Evolutionary conservation across 1,139 yeast species (phyloP).

Genomic region (Candida freyschussii): DNA sequence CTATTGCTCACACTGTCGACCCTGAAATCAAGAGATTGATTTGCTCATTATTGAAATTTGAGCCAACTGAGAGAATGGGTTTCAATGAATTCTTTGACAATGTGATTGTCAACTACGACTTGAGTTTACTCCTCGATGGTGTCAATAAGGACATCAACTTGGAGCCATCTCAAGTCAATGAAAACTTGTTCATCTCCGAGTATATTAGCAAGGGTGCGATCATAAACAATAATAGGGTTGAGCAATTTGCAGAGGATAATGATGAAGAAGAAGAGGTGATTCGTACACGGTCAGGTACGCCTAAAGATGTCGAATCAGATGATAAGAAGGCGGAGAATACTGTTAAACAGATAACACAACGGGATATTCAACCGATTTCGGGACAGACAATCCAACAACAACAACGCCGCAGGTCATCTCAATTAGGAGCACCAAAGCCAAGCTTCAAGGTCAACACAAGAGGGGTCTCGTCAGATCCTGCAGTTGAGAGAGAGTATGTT

Average conservation of each 20-base stretch:
- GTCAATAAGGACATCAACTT: conserved; percentile 34
- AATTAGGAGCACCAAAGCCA: conserved; percentile 1
- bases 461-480: conserved; percentile 39
- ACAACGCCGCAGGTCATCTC: conserved; percentile 8
- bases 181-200: conserved; percentile 78
- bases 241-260: conserved; percentile 17
- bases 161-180: conserved; percentile 68
- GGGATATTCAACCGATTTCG: conserved; percentile 23
- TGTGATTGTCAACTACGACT: conserved; percentile 32
- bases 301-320: not conserved
- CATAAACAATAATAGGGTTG: conserved; percentile 17
- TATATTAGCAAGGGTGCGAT: conserved; percentile 42
- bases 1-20: conserved; percentile 33
- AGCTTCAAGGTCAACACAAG: conserved; percentile 8
- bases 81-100: conserved; percentile 81
- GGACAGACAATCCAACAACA: conserved; percentile 5
- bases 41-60: conserved; percentile 69
- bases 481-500: conserved; percentile 78
- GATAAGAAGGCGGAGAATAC: not conserved
- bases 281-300: not conserved
- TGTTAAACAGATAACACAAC: conserved; percentile 20
- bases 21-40: conserved; percentile 64
- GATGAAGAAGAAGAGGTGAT: conserved; percentile 9
- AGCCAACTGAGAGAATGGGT: conserved; percentile 83
- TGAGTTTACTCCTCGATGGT: conserved; percentile 27